Evolutionary conservation across 805 yeast genomes (phyloP).

Genomic region (Lipomyces mesembrius): DNA sequence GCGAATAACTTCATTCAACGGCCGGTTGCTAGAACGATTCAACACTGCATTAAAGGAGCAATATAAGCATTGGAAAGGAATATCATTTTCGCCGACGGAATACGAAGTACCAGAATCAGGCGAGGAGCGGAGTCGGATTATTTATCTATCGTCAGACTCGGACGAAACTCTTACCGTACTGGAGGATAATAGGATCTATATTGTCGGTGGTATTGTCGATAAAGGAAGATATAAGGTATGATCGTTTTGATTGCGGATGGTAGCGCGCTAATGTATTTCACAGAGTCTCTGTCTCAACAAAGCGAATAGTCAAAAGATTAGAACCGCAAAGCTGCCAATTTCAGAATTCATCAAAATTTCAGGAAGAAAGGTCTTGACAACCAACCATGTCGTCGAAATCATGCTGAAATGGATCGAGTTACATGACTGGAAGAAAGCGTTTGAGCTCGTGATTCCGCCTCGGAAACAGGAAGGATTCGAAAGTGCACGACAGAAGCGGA

Average conservation of each 20-base stretch:
- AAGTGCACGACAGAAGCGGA: constrained; percentile 38
- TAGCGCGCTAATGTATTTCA: not conserved
- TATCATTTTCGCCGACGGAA: constrained; percentile 55
- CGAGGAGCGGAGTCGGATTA: constrained; percentile 40
- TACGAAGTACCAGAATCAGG: constrained; percentile 44
- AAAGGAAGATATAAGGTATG: constrained; percentile 64
- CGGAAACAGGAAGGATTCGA: constrained; percentile 56
- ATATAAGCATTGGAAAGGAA: constrained; percentile 69
- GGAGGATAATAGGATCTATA: constrained; percentile 72
- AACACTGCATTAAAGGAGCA: constrained; percentile 61
- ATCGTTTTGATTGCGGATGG: not conserved
- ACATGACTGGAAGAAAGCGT: constrained; percentile 82
- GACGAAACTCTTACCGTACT: constrained; percentile 67
- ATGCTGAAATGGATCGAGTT: constrained; percentile 78
- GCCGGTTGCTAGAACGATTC: constrained; percentile 68
- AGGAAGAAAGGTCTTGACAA: constrained; percentile 88
- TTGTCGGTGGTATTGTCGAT: constrained; percentile 95
- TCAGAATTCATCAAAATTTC: constrained; percentile 79
- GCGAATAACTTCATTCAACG: constrained; percentile 66
- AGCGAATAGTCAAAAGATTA: constrained; percentile 72
- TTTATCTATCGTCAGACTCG: constrained; percentile 88
- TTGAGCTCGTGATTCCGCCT: constrained; percentile 83
- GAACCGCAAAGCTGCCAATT: constrained; percentile 82
- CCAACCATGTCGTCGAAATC: constrained; percentile 92
- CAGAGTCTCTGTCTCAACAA: constrained; percentile 78